phyloP scores from a whole-genome alignment of 2,329 filamentous ascomycete species.

The Domatiomyces catenatus region DNA sequence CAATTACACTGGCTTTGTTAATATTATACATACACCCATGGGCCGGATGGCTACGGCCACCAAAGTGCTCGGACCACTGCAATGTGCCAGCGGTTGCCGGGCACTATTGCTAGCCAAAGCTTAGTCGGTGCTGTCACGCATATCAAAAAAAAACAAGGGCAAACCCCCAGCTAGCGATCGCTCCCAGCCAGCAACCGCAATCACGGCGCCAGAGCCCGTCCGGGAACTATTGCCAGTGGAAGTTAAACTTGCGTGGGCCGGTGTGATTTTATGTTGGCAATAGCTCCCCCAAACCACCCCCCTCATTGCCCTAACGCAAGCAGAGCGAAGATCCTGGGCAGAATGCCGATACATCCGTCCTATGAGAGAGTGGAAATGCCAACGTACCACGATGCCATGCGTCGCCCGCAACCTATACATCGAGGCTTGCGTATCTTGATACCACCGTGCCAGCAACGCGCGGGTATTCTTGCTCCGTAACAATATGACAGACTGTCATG shows the following conservation, averaged over 20 bases:
- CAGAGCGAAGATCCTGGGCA: not conserved
- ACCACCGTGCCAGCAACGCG: not conserved
- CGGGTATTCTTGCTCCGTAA: no score
- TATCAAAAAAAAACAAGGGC: not conserved
- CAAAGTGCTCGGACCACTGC: not conserved
- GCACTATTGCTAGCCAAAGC: not conserved
- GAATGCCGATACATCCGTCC: not conserved
- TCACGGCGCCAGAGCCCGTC: not conserved
- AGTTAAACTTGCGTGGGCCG: not conserved
- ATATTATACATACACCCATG: no score
- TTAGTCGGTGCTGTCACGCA: not conserved
- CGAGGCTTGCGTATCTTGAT: not conserved
- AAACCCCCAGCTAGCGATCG: not conserved
- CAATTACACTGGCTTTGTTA: no score
- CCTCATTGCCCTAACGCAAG: not conserved
- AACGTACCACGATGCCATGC: no score
- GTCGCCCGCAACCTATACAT: no score
- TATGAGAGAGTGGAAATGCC: no score
- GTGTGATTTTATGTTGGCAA: not conserved
- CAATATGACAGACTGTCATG: not conserved
- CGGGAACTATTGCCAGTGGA: not conserved
- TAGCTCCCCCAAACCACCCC: not conserved
- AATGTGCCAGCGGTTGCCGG: not conserved
- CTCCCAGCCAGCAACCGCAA: not conserved
- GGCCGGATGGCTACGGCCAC: no score